Evolutionary conservation across 2,329 filamentous ascomycete genomes (phyloP).

Genomic region (Clarireedia homoeocarpa): DNA sequence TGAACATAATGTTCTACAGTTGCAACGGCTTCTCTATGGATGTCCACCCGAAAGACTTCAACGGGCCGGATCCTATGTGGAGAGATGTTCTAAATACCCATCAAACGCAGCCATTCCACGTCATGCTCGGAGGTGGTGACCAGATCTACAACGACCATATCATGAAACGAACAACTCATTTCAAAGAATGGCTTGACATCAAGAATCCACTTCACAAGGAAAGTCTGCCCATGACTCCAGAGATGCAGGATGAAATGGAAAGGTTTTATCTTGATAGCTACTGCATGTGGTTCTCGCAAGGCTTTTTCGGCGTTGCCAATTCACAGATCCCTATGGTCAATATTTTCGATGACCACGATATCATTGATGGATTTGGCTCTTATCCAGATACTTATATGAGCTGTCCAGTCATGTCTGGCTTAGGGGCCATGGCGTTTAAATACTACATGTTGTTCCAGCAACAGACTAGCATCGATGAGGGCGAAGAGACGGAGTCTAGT

Average conservation of each 20-base stretch:
- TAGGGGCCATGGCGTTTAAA: slow-evolving; percentile 91
- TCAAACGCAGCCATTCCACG: slow-evolving; percentile 87
- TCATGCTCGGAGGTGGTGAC: slow-evolving; percentile 95
- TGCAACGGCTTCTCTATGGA: slow-evolving; percentile 91
- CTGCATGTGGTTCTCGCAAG: slow-evolving; percentile 92
- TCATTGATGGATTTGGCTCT: slow-evolving; percentile 86
- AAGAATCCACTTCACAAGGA: slow-evolving; percentile 76
- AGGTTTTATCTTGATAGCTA: slow-evolving; percentile 83
- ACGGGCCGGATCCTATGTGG: slow-evolving; percentile 93
- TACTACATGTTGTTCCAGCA: slow-evolving; percentile 99
- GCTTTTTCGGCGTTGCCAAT: slow-evolving; percentile 84
- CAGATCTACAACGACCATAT: slow-evolving; percentile 93
- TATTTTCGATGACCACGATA: slow-evolving; percentile 93
- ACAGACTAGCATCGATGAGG: slow-evolving; percentile 77
- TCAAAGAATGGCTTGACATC: slow-evolving; percentile 77
- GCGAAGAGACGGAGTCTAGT: slow-evolving; percentile 75
- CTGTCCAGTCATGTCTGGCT: slow-evolving; percentile 78
- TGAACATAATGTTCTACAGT: slow-evolving; percentile 99
- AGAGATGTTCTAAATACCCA: slow-evolving; percentile 90
- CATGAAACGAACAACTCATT: slow-evolving; percentile 64
- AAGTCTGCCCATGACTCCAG: slow-evolving; percentile 64
- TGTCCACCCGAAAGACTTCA: slow-evolving; percentile 71
- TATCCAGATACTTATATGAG: slow-evolving; percentile 90
- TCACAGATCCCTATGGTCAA: slow-evolving; percentile 98
- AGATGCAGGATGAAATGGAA: slow-evolving; percentile 85